Percentiles rank a stretch among this genome's conserved stretches.
phyloP scores from a whole-genome alignment of 495 filamentous ascomycete species.

The Lasiosphaeris hirsuta region DNA sequence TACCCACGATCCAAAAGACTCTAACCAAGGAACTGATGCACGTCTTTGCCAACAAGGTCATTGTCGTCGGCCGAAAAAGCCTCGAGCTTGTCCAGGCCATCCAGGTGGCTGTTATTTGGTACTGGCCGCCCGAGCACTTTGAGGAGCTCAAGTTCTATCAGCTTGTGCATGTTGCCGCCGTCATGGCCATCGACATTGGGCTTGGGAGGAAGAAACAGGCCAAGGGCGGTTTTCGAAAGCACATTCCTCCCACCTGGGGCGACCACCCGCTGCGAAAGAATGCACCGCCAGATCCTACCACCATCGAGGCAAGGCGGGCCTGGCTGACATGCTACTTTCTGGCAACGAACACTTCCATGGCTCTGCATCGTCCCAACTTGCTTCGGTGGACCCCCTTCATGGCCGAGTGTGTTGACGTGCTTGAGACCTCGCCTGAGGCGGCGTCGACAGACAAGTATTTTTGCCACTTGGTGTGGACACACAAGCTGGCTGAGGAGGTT shows the following conservation, averaged over 20 bases:
- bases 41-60: slow-evolving; percentile 68
- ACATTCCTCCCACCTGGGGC: slow-evolving; percentile 40
- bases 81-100: slow-evolving; percentile 84
- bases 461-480: slow-evolving; percentile 72
- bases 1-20: slow-evolving; percentile 54
- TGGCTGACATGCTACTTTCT: slow-evolving; percentile 84
- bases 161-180: slow-evolving; percentile 75
- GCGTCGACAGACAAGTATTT: slow-evolving; percentile 68
- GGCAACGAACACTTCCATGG: slow-evolving; percentile 67
- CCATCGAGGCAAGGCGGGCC: slow-evolving; percentile 69
- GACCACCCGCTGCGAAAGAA: slow-evolving; percentile 50
- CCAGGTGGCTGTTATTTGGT: slow-evolving; percentile 71
- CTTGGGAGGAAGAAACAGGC: slow-evolving; percentile 56
- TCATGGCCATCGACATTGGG: slow-evolving; percentile 86
- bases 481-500: slow-evolving; percentile 78
- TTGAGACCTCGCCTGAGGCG: slow-evolving; percentile 69
- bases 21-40: slow-evolving; percentile 70
- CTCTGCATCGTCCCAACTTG: slow-evolving; percentile 75
- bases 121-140: slow-evolving; percentile 74
- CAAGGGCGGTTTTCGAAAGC: slow-evolving; percentile 33
- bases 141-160: slow-evolving; percentile 93
- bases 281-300: slow-evolving; percentile 55
- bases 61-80: slow-evolving; percentile 75
- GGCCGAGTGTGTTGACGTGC: slow-evolving; percentile 73
- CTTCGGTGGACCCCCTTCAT: slow-evolving; percentile 81